Base-by-base conservation (phyloP, 352 stramenopile genomes). In the Globisporangium perplexum region DNA sequence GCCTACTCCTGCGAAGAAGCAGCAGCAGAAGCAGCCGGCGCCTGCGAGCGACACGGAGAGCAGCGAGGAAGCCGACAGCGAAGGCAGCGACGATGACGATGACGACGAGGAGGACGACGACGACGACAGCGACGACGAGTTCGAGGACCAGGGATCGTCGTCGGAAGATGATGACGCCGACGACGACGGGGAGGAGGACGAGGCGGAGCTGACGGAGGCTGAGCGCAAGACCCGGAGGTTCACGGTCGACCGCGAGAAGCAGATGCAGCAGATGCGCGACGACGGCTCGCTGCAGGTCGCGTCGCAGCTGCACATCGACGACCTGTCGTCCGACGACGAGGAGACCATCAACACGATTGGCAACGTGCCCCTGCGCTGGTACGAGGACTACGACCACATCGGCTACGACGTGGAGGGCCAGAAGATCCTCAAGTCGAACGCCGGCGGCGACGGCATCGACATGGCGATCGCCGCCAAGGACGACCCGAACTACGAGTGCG, bases 331-430 rank as follows among this genome's bases (percentile, higher is more conserved):
- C 2, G 97, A 99, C 71, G 98, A 99, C 69, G 97, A 93, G 62
- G 95, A 98, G 61, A 90, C 77, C 53, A 62, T 82, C 46, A 99
- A 99, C 78, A 98, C 96, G 24, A 99, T 99, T 59, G 97, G 96
- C 48, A 96, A 98, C 63, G 96, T 99, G 36, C 97, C 98, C 22
- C 76, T 99, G 10, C 96, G 98, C 53, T 99, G 97, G 98, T 99
- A 99, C 63, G 97, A 99, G 56, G 97, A 99, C 53, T 99, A 98
- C 68, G 96, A 99, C 69, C 97, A 99, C 77, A 98, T 99, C 69
- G 98, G 98, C 51, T 99, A 99, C 80, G 92, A 98, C 74, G 73
- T 96, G 17, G 92, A 97, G 43, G 98, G 98, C 35, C 85, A 96
- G 60, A 98, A 98, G 68, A 93, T 99, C 55, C 88, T 97, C 69